phyloP scores from a whole-genome alignment of 495 filamentous ascomycete genomes.

The Parmelia sp. region DNA sequence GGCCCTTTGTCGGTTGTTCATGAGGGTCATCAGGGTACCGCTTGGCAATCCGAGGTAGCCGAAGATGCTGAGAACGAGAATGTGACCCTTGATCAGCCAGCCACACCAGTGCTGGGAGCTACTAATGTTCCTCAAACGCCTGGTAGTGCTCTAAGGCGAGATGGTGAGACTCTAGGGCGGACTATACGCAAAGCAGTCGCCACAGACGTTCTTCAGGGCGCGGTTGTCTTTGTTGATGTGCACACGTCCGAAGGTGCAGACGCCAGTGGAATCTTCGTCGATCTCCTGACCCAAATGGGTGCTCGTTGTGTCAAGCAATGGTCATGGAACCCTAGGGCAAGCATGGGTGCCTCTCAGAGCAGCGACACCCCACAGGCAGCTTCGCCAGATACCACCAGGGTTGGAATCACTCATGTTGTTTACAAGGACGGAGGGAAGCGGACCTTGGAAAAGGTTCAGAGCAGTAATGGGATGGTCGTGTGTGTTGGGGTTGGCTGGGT shows the following conservation, averaged over 20 bases:
- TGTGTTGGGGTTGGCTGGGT: conserved; percentile 88
- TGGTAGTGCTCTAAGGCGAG: conserved; percentile 38
- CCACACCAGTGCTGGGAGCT: conserved; percentile 16
- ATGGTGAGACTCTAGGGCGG: conserved; percentile 48
- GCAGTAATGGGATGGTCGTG: conserved; percentile 65
- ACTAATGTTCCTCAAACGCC: conserved; percentile 23
- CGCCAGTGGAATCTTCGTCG: conserved; percentile 75
- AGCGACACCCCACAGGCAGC: conserved; percentile 4
- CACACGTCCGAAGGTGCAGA: conserved; percentile 83
- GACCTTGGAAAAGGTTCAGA: conserved; percentile 79
- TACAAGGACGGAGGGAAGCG: conserved; percentile 88
- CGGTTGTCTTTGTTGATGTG: conserved; percentile 88
- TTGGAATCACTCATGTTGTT: conserved; percentile 90
- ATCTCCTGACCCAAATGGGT: conserved; percentile 77
- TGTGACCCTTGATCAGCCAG: conserved; percentile 20
- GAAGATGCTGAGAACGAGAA: conserved; percentile 24
- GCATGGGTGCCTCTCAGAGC: conserved; percentile 27
- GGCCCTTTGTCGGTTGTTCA: conserved; percentile 27
- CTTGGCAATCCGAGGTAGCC: conserved; percentile 16
- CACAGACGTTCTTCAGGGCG: conserved; percentile 55
- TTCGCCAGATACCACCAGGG: conserved; percentile 39
- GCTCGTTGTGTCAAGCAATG: conserved; percentile 77
- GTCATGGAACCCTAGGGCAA: conserved; percentile 67
- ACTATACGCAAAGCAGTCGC: conserved; percentile 48
- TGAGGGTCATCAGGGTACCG: background rate